phyloP scores from a whole-genome alignment of 2,329 filamentous ascomycete species.

The Hypoxylon sp. region DNA sequence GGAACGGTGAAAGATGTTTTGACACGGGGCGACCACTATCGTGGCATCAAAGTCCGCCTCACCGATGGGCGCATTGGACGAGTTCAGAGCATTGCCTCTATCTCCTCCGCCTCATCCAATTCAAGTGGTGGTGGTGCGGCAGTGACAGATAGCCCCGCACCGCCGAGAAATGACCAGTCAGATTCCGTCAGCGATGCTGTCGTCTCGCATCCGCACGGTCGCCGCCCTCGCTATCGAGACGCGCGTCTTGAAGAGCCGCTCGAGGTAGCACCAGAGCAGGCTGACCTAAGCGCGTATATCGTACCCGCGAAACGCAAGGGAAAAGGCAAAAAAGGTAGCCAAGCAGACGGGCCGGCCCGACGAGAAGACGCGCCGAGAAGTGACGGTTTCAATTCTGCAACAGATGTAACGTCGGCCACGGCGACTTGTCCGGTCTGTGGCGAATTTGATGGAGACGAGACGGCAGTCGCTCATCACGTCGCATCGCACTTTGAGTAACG shows the following conservation, averaged over 20 bases:
- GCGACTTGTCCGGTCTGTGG: slow-evolving; percentile 71
- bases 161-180: slow-evolving; percentile 12
- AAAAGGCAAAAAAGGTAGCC: slow-evolving; percentile 40
- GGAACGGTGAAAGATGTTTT: slow-evolving; percentile 73
- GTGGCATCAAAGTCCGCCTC: slow-evolving; percentile 81
- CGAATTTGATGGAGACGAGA: slow-evolving; percentile 72
- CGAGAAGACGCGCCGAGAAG: slow-evolving; percentile 20
- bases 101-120: slow-evolving; percentile 13
- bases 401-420: slow-evolving; percentile 44
- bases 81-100: slow-evolving; percentile 68
- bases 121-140: slow-evolving; percentile 11
- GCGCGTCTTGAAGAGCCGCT: slow-evolving; percentile 48
- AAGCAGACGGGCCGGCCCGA: slow-evolving; percentile 19
- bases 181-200: neutral
- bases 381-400: slow-evolving; percentile 15
- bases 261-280: slow-evolving; percentile 52
- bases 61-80: slow-evolving; percentile 75
- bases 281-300: slow-evolving; percentile 62
- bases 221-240: slow-evolving; percentile 44
- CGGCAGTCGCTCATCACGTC: slow-evolving; percentile 73
- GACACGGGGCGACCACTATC: slow-evolving; percentile 76
- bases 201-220: slow-evolving; percentile 35
- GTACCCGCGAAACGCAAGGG: slow-evolving; percentile 49
- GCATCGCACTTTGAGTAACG: slow-evolving; percentile 62
- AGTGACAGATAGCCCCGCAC: slow-evolving; percentile 5